phyloP scores from a whole-genome alignment of 805 yeast species.

The Pichia sporocuriosa region DNA sequence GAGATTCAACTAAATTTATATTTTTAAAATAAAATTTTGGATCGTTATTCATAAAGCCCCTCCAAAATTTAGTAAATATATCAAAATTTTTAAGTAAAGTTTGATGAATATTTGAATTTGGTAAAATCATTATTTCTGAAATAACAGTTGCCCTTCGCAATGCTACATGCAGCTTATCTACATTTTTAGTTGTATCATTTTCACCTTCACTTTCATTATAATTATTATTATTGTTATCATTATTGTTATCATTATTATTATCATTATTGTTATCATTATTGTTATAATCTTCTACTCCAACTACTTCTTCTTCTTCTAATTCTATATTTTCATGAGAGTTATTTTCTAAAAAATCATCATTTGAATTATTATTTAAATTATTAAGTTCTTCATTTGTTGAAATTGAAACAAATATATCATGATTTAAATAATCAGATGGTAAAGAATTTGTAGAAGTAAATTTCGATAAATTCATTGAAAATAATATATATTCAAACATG shows the following conservation, averaged over 20 bases:
- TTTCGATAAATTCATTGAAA: slow-evolving; percentile 22
- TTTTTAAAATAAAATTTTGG: slow-evolving; percentile 12
- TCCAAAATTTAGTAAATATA: slow-evolving; percentile 25
- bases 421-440: slow-evolving; percentile 7
- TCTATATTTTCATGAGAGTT: too few species aligned
- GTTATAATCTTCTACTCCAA: too few species aligned
- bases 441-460: slow-evolving; percentile 1
- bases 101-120: slow-evolving; percentile 19
- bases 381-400: background rate
- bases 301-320: too few species aligned
- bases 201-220: slow-evolving; percentile 4
- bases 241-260: background rate
- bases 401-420: slow-evolving; percentile 13
- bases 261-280: slow-evolving; percentile 1
- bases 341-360: slow-evolving; percentile 8
- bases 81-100: slow-evolving; percentile 19
- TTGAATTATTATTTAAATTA: slow-evolving; percentile 5
- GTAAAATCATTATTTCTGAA: slow-evolving; percentile 25
- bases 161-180: slow-evolving; percentile 15
- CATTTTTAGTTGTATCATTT: background rate
- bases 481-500: slow-evolving; percentile 26
- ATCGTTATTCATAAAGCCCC: slow-evolving; percentile 27
- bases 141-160: slow-evolving; percentile 24
- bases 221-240: slow-evolving; percentile 1
- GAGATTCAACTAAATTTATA: slow-evolving; percentile 1